Evolutionary conservation across 169 alveolate species (phyloP), one percentile per base, ranked within the genome.

Genomic region (Plasmodium billcollinsi): DNA sequence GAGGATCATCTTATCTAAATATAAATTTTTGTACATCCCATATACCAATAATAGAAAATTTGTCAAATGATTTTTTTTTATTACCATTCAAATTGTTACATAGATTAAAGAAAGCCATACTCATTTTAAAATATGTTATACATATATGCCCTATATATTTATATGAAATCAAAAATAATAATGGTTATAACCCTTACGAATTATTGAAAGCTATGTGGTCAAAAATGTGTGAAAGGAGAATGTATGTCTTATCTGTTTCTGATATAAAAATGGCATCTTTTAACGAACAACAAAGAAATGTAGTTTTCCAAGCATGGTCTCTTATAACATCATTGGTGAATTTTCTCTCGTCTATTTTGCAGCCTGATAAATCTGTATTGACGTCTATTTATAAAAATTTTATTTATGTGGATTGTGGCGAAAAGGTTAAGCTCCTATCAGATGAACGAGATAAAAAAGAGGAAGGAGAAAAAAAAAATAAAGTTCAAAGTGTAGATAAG

Each of bases 11-110:
- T 24, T 54, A 73, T 29, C 58, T 73, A 73, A 56, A 56, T 73
- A 73, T 33, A 21, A 52, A 73, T 54, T 24, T 39, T 14, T 15
- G 20, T 33, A 78, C 29, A n/a, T 33, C 75, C 15, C 50, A 78
- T 12, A 63, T 78, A 11, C 76, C 78, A 7, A 65, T 78, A 8
- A 66, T 78, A 1, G 89, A 78, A 24, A 58, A 66, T n/a, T 11
- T 78, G 7, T 20, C 89, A 9, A 47, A 52, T 39, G 89, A 78
- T 21, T 70, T 78, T 45, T 66, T 59, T 50, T 47, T 78, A 50
- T 59, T 78, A 1, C 89, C 89, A 1, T 78, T 78, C 54, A 78
- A 78, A 78, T 15, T 78, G 66, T 49, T 78, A 20, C 89, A 78
- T 45, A 78, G 89, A 52, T n/a, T 78, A 49, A 78, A 78, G 33